Conservation (phyloP, 73 alveolate genomes). For the Paramecium primaurelia region DNA sequence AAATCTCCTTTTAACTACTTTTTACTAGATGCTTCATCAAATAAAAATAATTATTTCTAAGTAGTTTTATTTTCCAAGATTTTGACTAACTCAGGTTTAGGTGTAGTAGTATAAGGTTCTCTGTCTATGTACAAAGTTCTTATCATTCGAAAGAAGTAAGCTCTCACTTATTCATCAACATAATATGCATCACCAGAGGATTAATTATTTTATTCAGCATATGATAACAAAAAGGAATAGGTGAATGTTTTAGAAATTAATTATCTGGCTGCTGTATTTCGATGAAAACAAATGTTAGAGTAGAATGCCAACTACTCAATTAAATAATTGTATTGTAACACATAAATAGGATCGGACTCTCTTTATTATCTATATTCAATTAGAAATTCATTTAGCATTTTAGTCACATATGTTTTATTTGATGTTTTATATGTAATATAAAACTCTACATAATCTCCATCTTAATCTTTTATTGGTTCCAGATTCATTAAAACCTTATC, state of each 20-base stretch:
- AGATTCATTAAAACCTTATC: not conserved
- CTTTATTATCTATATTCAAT: not conserved
- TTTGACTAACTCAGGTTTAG: constrained; percentile 61
- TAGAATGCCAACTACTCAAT: not conserved
- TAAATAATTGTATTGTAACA: not conserved
- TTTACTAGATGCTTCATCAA: not conserved
- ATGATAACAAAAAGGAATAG: not conserved
- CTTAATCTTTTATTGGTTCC: not conserved
- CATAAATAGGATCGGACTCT: not conserved
- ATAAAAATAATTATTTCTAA: not conserved
- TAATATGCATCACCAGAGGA: not conserved
- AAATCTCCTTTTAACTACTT: not conserved
- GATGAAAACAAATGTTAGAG: constrained; percentile 14
- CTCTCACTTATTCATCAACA: constrained; percentile 38
- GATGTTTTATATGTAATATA: not conserved
- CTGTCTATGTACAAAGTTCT: constrained; percentile 48
- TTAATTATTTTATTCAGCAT: not conserved
- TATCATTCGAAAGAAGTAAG: constrained; percentile 57
- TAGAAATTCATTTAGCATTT: not conserved
- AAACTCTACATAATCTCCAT: not conserved
- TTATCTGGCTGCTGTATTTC: constrained; percentile 18
- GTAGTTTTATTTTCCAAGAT: not conserved
- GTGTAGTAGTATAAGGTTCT: constrained; percentile 37
- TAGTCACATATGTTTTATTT: not conserved
- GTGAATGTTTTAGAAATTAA: not conserved